Evolutionary conservation across 2,329 filamentous ascomycete species (phyloP).

Genomic region (Colletotrichum agaves): DNA sequence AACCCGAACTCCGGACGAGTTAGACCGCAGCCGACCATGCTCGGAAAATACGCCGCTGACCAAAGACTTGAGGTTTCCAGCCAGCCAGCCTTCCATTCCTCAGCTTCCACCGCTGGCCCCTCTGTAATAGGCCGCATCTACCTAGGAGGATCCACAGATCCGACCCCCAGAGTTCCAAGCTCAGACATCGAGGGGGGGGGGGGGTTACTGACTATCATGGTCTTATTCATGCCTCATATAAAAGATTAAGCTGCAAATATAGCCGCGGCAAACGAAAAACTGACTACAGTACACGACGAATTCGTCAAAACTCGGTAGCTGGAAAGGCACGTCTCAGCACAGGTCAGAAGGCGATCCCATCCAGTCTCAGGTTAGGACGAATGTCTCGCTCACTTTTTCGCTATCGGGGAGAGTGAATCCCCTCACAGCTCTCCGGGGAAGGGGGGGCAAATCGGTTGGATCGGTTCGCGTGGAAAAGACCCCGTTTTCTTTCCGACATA

Average conservation of each 20-base stretch:
- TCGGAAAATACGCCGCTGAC: conserved; percentile 1
- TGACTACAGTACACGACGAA: not conserved
- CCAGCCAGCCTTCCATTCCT: not conserved
- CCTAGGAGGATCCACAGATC: conserved; percentile 23
- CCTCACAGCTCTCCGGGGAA: not conserved
- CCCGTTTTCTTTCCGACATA: no score
- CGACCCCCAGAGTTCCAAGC: conserved; percentile 4
- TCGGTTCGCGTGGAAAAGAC: no score
- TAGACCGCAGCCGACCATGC: not conserved
- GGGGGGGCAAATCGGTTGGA: no score
- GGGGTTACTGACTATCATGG: not conserved
- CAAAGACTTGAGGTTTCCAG: not conserved
- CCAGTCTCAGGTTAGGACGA: conserved; percentile 22
- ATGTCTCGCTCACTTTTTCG: not conserved
- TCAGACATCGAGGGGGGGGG: conserved; percentile 1
- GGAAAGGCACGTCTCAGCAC: not conserved
- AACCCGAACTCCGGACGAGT: not conserved
- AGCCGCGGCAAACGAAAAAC: not conserved
- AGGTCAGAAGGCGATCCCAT: conserved; percentile 19
- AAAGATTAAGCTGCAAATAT: not conserved
- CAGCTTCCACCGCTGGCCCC: not conserved
- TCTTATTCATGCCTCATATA: not conserved
- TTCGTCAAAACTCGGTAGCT: conserved; percentile 2
- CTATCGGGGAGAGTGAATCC: conserved; percentile 6
- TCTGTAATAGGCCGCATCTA: conserved; percentile 25